Base-by-base conservation (phyloP, 495 filamentous ascomycete genomes). In the Xylaria telfairii region DNA sequence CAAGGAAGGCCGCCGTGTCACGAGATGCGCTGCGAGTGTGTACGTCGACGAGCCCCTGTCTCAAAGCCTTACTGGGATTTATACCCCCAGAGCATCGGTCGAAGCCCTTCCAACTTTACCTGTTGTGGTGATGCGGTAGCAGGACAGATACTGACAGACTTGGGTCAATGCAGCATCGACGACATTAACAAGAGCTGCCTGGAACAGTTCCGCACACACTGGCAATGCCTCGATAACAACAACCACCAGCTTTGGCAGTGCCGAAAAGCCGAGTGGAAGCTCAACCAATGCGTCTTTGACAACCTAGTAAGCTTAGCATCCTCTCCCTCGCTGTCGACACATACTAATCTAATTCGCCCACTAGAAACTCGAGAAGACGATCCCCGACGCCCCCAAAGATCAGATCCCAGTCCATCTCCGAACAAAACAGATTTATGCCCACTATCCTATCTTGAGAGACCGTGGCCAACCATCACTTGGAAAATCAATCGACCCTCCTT, bases 171-270 rank as follows among this genome's bases (percentile, higher is more conserved):
- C 72, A 97, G 94, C 41, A 87, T 99, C 78, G 92, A 93, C 73
- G 96, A 98, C 79, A 92, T 99, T 86, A 98, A 97, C 86, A 97
- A 92, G 80, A 85, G 92, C 84, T 99, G 96, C 84, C 84, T 98
- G 32, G 85, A 90, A 56, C 87, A 97, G 83, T 99, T 99, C 87
- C 91, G 92, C 65, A 85, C 87, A 61, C 96, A 99, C 81, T 98
- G 94, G 94, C 83, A 92, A 74, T 99, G 96, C 77, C 87, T 99
- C 62, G 96, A 99, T 76, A 91, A 96, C 83, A 94, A 96, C 87
- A 99, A 99, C 84, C 95, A 98, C 80, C 91, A 94, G 78, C 82
- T 98, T 51, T 98, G 92, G 89, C 92, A 97, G 71, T 99, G 96
- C 85, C 87, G 96, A 41, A 86, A 86, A 62, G 76, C 68, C 46